A percentile compares a stretch with the other conserved stretches of the same genome.
Evolutionary conservation across 2,329 filamentous ascomycete species (phyloP).

Genomic region (Stemphylium lycopersici): DNA sequence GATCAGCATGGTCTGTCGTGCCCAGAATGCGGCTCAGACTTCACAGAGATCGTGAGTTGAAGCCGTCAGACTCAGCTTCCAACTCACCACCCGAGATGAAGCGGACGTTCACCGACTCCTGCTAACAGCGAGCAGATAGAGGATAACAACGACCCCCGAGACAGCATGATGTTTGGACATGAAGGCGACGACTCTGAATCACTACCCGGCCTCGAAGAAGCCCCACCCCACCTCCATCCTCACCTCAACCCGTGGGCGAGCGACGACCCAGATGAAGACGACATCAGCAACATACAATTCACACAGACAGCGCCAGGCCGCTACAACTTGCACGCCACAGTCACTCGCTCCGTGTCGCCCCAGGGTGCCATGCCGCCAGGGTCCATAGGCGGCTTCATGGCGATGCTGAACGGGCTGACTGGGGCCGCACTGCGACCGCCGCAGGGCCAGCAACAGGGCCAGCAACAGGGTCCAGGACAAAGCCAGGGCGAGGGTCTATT

Average conservation of each 20-base stretch:
- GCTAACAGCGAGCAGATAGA: conserved; percentile 52
- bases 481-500: conserved; percentile 26
- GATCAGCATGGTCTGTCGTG: conserved; percentile 73
- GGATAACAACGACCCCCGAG: conserved; percentile 68
- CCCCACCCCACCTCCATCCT: conserved; percentile 36
- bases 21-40: conserved; percentile 77
- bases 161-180: conserved; percentile 37
- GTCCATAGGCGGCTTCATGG: conserved; percentile 51
- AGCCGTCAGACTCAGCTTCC: conserved; percentile 13
- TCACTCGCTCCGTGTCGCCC: conserved; percentile 42
- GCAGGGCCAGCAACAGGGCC: conserved; percentile 13
- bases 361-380: conserved; percentile 28
- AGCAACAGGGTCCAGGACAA: conserved; percentile 19
- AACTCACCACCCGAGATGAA: conserved; percentile 9
- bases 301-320: conserved; percentile 42
- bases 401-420: conserved; percentile 55
- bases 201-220: conserved; percentile 37
- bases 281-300: conserved; percentile 56
- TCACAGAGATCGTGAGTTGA: conserved; percentile 80
- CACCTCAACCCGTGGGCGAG: conserved; percentile 58
- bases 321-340: conserved; percentile 45
- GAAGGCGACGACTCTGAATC: conserved; percentile 37
- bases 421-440: conserved; percentile 36
- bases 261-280: conserved; percentile 57
- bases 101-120: not conserved